Evolutionary conservation across 352 stramenopile genomes (phyloP), one percentile per base, ranked within the genome.

Genomic region (Thalassiosira ordinaria): DNA sequence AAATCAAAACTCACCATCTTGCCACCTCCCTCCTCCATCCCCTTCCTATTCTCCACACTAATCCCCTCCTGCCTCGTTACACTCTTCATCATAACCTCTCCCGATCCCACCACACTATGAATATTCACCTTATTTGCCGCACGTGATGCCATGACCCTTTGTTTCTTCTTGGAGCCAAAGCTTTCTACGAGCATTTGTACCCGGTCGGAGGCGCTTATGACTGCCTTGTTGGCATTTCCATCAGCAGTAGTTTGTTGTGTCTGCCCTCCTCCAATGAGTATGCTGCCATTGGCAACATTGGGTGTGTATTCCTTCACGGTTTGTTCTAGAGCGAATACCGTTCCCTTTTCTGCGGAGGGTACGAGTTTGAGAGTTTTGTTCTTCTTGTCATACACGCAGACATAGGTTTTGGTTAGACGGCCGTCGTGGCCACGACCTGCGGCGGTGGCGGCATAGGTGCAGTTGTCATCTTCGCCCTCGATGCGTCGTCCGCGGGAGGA

Each of bases 131-230:
- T 64, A 82, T 93, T 93, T 6, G 88, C 84, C 11, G 66, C 80
- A 67, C 87, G 69, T 9, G 64, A 85, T 52, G 80, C 80, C 60
- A 93, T 78, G 20, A 89, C 86, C 51, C 80, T 86, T 60, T 85
- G 80, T 55, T 93, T 93, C 74, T 93, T 93, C 56, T 80, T 62
- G 37, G 33, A 78, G 24, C 89, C 87, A 74, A 93, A 93, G 60
- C 85, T 84, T 67, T 90, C 77, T 62, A 89, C 89, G 5, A 93
- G 63, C 60, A 78, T 55, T 35, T 79, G 37, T 4, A 70, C 44
- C 47, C 55, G 57, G 63, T 87, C 72, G n/a, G 22, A 29, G 2
- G 71, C 56, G 18, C 61, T 64, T 3, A 63, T 65, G 16, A 14
- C 13, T 70, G n/a, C n/a, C n/a, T n/a, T n/a, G n/a, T 24, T 66